Evolutionary conservation across 805 yeast genomes (phyloP).

Genomic region (Wickerhamiella bombiphila): DNA sequence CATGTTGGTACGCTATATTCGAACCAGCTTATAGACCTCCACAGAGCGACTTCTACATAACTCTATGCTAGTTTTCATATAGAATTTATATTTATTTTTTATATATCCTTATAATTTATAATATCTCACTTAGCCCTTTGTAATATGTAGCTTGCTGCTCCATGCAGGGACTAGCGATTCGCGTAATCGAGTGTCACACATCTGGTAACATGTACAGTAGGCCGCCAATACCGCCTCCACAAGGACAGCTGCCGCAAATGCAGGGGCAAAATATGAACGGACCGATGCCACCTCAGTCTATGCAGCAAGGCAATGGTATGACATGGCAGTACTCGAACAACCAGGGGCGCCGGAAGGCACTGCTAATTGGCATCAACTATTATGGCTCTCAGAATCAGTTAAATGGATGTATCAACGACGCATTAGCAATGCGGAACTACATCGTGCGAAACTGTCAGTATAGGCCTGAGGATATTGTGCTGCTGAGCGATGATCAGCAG

Average conservation of each 20-base stretch:
- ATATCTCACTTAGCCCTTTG: background rate
- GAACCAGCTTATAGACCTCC: too few relatives aligned
- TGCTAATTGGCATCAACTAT: slow-evolving; percentile 68
- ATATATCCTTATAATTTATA: background rate
- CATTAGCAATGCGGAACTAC: slow-evolving; percentile 30
- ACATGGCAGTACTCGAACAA: slow-evolving; percentile 52
- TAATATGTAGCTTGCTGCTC: background rate
- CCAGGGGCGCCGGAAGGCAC: slow-evolving; percentile 58
- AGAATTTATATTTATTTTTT: too few relatives aligned
- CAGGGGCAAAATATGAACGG: slow-evolving; percentile 4
- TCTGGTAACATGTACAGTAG: background rate
- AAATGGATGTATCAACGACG: slow-evolving; percentile 75
- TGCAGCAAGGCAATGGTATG: slow-evolving; percentile 23
- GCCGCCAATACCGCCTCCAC: background rate
- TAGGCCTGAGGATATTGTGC: slow-evolving; percentile 26
- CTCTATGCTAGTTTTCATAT: too few relatives aligned
- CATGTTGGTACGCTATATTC: too few relatives aligned
- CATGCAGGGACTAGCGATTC: too few relatives aligned
- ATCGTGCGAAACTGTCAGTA: slow-evolving; percentile 27
- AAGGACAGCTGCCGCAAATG: background rate
- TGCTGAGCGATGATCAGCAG: slow-evolving; percentile 29
- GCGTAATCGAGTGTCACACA: background rate
- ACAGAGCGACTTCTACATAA: too few relatives aligned
- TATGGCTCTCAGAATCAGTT: slow-evolving; percentile 46
- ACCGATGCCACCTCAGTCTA: slow-evolving; percentile 22